These are phyloP conservation scores for Phlyctochytrium planicorne DNA, from an alignment of 192 early-diverging fungal genomes.

Conservation along the genomic window DNA sequence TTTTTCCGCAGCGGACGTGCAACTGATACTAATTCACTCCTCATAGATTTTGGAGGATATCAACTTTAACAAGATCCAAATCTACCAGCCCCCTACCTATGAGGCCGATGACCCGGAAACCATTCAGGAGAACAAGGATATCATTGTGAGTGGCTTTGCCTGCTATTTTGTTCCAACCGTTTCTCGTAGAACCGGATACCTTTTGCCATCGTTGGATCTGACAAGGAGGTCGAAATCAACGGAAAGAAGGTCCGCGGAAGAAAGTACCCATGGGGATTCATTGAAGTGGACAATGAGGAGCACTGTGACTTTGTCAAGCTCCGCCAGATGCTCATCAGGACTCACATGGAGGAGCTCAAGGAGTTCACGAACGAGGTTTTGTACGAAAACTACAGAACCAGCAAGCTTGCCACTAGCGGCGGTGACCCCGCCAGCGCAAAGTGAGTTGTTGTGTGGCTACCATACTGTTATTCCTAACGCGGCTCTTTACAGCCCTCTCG, in stretches of 20 bases:
- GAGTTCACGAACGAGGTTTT: conserved; percentile 63
- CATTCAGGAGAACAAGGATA: conserved; percentile 93
- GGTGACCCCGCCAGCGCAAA: conserved; percentile 23
- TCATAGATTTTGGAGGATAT: conserved; percentile 92
- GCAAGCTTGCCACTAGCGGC: conserved; percentile 47
- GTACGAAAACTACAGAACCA: conserved; percentile 60
- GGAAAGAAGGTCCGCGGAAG: conserved; percentile 58
- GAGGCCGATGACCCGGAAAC: conserved; percentile 97
- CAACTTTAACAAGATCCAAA: conserved; percentile 85
- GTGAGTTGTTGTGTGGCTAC: neutral
- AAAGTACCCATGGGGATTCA: conserved; percentile 64
- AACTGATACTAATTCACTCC: neutral
- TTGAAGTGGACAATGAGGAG: conserved; percentile 61
- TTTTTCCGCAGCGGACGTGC: neutral
- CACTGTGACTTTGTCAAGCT: conserved; percentile 66
- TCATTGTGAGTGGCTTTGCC: conserved; percentile 56
- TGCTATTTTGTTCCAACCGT: neutral
- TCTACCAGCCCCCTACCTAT: conserved; percentile 92
- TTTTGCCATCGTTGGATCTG: conserved; percentile 60
- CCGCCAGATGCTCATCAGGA: conserved; percentile 65
- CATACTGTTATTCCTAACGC: conserved; percentile 8
- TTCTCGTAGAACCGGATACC: conserved; percentile 49
- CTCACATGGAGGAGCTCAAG: conserved; percentile 75
- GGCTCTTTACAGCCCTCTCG: conserved; percentile 31
- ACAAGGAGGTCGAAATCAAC: conserved; percentile 54